Evolutionary conservation across 2,329 filamentous ascomycete species (phyloP).

Genomic region (Aphanoascus verrucosus): DNA sequence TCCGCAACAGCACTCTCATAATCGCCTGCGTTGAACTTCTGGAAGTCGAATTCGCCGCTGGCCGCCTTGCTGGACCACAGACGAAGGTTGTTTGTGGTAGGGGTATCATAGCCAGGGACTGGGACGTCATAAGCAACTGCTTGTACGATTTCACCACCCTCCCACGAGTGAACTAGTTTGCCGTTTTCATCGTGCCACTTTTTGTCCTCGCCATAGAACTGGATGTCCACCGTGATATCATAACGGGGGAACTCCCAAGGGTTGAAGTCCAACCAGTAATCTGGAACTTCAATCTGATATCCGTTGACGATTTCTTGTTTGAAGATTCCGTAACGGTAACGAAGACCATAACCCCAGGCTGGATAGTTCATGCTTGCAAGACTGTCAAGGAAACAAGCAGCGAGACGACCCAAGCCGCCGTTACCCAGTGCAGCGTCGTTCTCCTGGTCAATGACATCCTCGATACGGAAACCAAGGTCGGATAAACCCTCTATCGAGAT

Average conservation of each 20-base stretch:
- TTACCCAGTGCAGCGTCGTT: constrained; percentile 95
- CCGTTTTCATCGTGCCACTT: constrained; percentile 66
- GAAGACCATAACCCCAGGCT: constrained; percentile 92
- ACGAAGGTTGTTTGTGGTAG: constrained; percentile 89
- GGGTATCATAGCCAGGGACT: constrained; percentile 80
- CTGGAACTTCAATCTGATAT: constrained; percentile 94
- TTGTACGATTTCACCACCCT: constrained; percentile 83
- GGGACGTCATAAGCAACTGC: constrained; percentile 89
- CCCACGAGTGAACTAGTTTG: constrained; percentile 67
- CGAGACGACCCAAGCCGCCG: constrained; percentile 84
- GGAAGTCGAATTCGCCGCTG: constrained; percentile 96
- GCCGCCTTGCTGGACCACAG: constrained; percentile 97
- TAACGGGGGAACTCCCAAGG: constrained; percentile 97
- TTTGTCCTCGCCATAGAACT: constrained; percentile 82
- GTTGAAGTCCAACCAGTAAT: constrained; percentile 99
- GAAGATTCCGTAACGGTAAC: constrained; percentile 96
- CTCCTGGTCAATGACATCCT: constrained; percentile 89
- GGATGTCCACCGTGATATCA: constrained; percentile 90
- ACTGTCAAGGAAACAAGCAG: constrained; percentile 94
- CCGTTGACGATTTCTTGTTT: constrained; percentile 98
- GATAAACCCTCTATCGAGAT: constrained; percentile 54
- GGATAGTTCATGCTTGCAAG: constrained; percentile 89
- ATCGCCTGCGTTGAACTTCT: constrained; percentile 97
- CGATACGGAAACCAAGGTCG: constrained; percentile 91
- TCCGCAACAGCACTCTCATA: constrained; percentile 98